Evolutionary conservation across 352 stramenopile genomes (phyloP).

Genomic region (Plasmopara muralis): DNA sequence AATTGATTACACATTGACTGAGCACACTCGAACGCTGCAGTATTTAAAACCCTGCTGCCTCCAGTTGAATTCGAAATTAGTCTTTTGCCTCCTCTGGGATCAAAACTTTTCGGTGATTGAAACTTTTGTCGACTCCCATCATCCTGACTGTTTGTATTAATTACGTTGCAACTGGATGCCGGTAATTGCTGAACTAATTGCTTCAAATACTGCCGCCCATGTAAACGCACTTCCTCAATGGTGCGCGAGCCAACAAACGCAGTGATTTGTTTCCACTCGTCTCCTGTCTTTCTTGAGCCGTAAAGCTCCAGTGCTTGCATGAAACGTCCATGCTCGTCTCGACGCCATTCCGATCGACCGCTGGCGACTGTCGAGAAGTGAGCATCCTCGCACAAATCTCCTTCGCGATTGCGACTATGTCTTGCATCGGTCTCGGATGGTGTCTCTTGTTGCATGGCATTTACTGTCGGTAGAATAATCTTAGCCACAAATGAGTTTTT

Average conservation of each 20-base stretch:
- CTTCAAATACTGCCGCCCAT: slow-evolving; percentile 70
- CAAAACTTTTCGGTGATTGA: slow-evolving; percentile 7
- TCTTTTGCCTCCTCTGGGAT: slow-evolving; percentile 10
- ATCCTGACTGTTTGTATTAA: slow-evolving; percentile 20
- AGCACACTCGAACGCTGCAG: slow-evolving; percentile 24
- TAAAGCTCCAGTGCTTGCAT: slow-evolving; percentile 75
- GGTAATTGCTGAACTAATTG: slow-evolving; percentile 52
- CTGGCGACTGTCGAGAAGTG: slow-evolving; percentile 5
- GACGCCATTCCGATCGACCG: slow-evolving; percentile 32
- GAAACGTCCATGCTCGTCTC: slow-evolving; percentile 72
- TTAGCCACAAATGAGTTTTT: slow-evolving; percentile 8
- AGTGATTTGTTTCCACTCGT: slow-evolving; percentile 69
- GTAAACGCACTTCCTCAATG: slow-evolving; percentile 54
- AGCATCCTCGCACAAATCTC: slow-evolving; percentile 1
- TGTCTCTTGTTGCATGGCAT: slow-evolving; percentile 15
- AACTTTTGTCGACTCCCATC: slow-evolving; percentile 26
- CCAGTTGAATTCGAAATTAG: not conserved
- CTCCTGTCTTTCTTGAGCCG: slow-evolving; percentile 36
- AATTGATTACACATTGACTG: slow-evolving; percentile 19
- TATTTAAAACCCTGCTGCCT: slow-evolving; percentile 14
- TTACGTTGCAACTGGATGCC: slow-evolving; percentile 19
- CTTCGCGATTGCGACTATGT: not conserved
- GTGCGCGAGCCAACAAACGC: slow-evolving; percentile 62
- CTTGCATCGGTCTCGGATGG: slow-evolving; percentile 1
- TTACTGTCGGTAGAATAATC: slow-evolving; percentile 5